Percentiles rank a stretch among this genome's conserved stretches.
These are phyloP conservation scores for Leucosporidium creatinivorum DNA, from an alignment of 768 basidiomycete species.

Conservation along the genomic window DNA sequence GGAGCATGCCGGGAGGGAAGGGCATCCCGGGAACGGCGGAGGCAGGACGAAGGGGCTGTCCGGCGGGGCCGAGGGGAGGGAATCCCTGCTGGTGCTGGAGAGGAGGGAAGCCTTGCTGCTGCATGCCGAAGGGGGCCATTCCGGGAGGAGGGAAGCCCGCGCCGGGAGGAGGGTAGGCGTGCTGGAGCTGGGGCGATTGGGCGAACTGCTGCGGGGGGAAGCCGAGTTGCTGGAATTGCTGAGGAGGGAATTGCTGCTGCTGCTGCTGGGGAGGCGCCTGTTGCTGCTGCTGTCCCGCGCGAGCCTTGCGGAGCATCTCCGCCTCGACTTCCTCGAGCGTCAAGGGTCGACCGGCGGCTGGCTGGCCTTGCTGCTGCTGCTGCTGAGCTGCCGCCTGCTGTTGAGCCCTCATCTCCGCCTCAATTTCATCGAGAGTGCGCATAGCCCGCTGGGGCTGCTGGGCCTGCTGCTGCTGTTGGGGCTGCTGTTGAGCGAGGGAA, in stretches of 20 bases:
- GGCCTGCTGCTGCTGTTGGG: conserved; percentile 9
- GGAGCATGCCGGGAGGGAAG: neutral
- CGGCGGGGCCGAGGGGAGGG: neutral
- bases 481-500: neutral
- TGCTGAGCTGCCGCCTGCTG: neutral
- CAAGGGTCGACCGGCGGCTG: conserved; percentile 12
- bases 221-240: conserved; percentile 60
- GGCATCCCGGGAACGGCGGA: neutral
- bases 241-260: conserved; percentile 54
- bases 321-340: conserved; percentile 40
- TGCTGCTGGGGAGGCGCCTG: conserved; percentile 47
- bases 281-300: conserved; percentile 7
- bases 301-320: conserved; percentile 32
- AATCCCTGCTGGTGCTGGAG: conserved; percentile 6
- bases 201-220: conserved; percentile 62
- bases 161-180: conserved; percentile 20
- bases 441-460: conserved; percentile 1
- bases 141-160: neutral
- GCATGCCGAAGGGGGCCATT: neutral
- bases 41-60: neutral
- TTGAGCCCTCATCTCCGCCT: conserved; percentile 37
- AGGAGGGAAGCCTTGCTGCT: conserved; percentile 6
- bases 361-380: neutral
- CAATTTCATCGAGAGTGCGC: conserved; percentile 40
- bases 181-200: conserved; percentile 40